phyloP scores from a whole-genome alignment of 2,329 filamentous ascomycete genomes.

The Pestalotiopsis sp. region DNA sequence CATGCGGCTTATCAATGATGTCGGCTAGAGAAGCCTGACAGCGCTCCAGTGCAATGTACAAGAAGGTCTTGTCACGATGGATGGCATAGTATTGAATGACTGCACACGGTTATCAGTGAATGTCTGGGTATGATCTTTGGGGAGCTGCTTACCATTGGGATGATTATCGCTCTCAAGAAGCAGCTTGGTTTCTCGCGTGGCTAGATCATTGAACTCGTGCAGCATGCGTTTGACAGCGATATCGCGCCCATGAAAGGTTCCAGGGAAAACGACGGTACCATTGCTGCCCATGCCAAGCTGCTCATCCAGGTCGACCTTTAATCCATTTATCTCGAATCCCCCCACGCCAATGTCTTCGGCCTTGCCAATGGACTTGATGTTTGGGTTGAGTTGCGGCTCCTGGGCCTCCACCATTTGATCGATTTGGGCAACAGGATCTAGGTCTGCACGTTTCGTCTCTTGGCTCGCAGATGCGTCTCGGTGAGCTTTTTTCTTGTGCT shows the following conservation, averaged over 20 bases:
- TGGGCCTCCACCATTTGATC: constrained; percentile 36
- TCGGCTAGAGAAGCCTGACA: constrained; percentile 94
- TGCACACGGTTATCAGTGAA: constrained; percentile 28
- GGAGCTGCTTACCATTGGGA: constrained; percentile 66
- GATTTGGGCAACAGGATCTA: constrained; percentile 56
- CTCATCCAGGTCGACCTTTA: constrained; percentile 65
- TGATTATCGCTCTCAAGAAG: constrained; percentile 94
- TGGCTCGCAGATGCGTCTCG: constrained; percentile 53
- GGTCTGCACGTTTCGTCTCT: constrained; percentile 44
- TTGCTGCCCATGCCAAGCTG: constrained; percentile 83
- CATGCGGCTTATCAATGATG: constrained; percentile 75
- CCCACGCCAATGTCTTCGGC: constrained; percentile 62
- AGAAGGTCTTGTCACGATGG: constrained; percentile 83
- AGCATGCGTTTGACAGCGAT: constrained; percentile 98
- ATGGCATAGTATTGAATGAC: constrained; percentile 97
- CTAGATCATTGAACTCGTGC: constrained; percentile 93
- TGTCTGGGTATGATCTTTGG: background rate
- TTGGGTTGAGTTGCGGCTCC: constrained; percentile 59
- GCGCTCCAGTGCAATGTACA: constrained; percentile 94
- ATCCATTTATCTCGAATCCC: constrained; percentile 63
- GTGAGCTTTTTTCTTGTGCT: constrained; percentile 63
- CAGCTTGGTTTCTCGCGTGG: constrained; percentile 88
- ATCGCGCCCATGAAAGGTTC: constrained; percentile 89
- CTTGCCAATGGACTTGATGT: constrained; percentile 61
- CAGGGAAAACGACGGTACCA: constrained; percentile 93